Evolutionary conservation across 2,329 filamentous ascomycete species (phyloP).

Genomic region (Neonectria sp.): DNA sequence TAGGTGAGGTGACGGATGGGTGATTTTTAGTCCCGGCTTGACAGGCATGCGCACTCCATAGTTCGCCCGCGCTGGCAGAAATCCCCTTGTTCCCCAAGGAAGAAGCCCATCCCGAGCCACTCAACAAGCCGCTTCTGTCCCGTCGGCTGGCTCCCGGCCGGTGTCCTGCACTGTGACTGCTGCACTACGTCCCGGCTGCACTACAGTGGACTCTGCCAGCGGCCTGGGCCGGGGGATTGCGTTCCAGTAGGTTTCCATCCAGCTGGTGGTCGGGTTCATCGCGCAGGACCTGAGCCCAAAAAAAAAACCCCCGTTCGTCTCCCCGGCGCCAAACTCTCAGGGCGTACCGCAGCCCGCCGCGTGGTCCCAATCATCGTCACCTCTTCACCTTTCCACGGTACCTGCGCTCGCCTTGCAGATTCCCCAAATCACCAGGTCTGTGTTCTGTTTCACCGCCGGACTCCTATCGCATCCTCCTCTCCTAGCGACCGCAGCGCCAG

Average conservation of each 20-base stretch:
- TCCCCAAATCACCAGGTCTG: constrained; percentile 35
- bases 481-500: constrained; percentile 17
- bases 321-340: constrained; percentile 32
- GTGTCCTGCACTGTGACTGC: constrained; percentile 17
- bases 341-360: constrained; percentile 35
- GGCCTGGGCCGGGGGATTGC: constrained; percentile 14
- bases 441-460: constrained; percentile 25
- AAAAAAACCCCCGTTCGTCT: constrained; percentile 7
- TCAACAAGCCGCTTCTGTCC: constrained; percentile 1
- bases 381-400: constrained; percentile 41
- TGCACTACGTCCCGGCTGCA: constrained; percentile 20
- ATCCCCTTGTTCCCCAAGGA: too few species aligned
- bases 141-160: constrained; percentile 8
- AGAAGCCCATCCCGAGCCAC: constrained; percentile 14
- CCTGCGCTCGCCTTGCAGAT: constrained; percentile 44
- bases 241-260: not conserved
- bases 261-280: constrained; percentile 9
- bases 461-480: constrained; percentile 2
- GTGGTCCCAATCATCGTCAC: constrained; percentile 41
- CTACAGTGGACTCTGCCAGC: constrained; percentile 22
- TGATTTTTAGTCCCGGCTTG: constrained; percentile 3
- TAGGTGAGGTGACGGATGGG: not conserved
- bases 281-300: not conserved
- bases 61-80: constrained; percentile 20
- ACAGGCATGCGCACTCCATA: constrained; percentile 13